A percentile compares a stretch with the other conserved stretches of the same genome.
These are phyloP conservation scores for Eimeria maxima DNA, from an alignment of 169 alveolate species.

Conservation along the genomic window DNA sequence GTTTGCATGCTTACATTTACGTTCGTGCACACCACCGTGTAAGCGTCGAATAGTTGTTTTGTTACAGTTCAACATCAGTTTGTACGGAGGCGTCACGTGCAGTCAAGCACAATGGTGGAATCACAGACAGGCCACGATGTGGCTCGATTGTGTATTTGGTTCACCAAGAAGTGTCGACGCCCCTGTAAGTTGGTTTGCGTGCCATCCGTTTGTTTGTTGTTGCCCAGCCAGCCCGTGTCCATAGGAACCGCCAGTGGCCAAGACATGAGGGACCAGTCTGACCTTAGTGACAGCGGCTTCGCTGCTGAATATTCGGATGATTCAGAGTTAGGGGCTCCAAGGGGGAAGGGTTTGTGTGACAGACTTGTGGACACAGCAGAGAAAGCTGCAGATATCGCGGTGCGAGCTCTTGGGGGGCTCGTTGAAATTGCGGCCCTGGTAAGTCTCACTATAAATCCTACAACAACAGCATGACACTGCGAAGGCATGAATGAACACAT, in stretches of 20 bases:
- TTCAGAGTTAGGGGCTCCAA: not conserved
- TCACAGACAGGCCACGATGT: too few relatives aligned
- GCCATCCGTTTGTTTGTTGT: not conserved
- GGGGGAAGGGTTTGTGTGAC: not conserved
- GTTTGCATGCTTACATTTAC: not conserved
- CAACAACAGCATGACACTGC: not conserved
- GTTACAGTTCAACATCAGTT: not conserved
- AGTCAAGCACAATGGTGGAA: not conserved
- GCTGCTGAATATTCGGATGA: slow-evolving; percentile 29
- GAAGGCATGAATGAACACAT: not conserved
- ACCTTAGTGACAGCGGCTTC: not conserved
- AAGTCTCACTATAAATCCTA: not conserved
- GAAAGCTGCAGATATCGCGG: slow-evolving; percentile 65
- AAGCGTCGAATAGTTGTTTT: not conserved
- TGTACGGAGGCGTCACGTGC: not conserved
- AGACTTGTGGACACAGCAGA: slow-evolving; percentile 33
- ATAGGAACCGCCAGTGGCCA: slow-evolving; percentile 17
- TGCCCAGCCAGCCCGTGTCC: slow-evolving; percentile 29
- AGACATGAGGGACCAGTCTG: slow-evolving; percentile 17
- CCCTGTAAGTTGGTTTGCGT: not conserved
- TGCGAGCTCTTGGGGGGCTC: slow-evolving; percentile 57
- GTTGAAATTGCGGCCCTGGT: slow-evolving; percentile 71
- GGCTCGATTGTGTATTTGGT: not conserved
- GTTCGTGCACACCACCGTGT: not conserved
- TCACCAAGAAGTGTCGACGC: not conserved